Percentiles rank a stretch among this genome's conserved stretches.
Conservation (phyloP, 2,329 filamentous ascomycete genomes). For the Huntiella bhutanensis region DNA sequence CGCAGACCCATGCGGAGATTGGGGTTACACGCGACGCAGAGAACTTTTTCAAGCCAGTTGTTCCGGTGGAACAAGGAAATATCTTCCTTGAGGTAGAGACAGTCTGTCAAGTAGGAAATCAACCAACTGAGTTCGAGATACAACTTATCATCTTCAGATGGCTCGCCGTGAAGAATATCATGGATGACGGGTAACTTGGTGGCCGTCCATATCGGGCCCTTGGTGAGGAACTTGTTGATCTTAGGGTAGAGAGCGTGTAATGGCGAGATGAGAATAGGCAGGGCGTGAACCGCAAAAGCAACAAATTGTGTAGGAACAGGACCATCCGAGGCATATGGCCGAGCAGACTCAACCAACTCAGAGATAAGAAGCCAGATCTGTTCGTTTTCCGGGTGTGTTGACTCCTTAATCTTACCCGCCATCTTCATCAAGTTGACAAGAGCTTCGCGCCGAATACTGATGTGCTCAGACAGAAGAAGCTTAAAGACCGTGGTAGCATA, state of each 20-base stretch:
- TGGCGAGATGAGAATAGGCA: conserved; percentile 55
- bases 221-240: conserved; percentile 66
- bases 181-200: conserved; percentile 55
- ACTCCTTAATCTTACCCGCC: conserved; percentile 43
- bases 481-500: conserved; percentile 50
- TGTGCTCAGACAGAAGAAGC: conserved; percentile 56
- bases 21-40: conserved; percentile 49
- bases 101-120: conserved; percentile 49
- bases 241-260: conserved; percentile 72
- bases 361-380: conserved; percentile 63
- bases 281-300: conserved; percentile 53
- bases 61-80: conserved; percentile 40
- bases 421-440: conserved; percentile 49
- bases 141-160: conserved; percentile 53
- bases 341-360: conserved; percentile 60
- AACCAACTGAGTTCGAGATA: conserved; percentile 60
- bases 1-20: conserved; percentile 40
- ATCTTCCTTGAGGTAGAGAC: conserved; percentile 39
- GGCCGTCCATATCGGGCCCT: conserved; percentile 55
- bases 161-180: conserved; percentile 42
- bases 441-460: conserved; percentile 62
- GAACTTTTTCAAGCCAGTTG: conserved; percentile 55
- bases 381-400: conserved; percentile 54
- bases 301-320: conserved; percentile 55
- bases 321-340: conserved; percentile 29